Evolutionary conservation across 2,329 filamentous ascomycete species (phyloP).

Genomic region (Colletotrichum sp.): DNA sequence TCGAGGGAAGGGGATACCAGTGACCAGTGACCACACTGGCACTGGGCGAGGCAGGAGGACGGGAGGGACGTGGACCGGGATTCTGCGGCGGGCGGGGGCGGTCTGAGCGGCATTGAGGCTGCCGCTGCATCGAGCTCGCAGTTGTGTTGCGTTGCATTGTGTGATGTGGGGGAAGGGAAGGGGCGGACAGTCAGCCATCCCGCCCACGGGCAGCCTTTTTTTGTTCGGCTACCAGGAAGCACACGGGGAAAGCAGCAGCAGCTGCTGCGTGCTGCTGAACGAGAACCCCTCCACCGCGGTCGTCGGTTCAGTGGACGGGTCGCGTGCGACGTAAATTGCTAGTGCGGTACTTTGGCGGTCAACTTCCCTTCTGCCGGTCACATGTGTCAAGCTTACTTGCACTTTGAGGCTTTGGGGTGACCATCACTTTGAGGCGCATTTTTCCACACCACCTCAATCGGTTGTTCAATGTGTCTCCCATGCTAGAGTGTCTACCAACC

Average conservation of each 20-base stretch:
- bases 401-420: not conserved
- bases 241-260: not conserved
- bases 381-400: not conserved
- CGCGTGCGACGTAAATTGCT: constrained; percentile 8
- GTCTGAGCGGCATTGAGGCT: constrained; percentile 5
- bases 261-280: not conserved
- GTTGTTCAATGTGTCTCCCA: not conserved
- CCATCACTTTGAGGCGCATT: not conserved
- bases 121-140: not conserved
- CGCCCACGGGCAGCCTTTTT: not conserved
- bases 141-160: not conserved
- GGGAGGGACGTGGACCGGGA: not conserved
- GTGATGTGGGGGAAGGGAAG: constrained; percentile 1
- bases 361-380: constrained; percentile 15
- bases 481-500: not conserved
- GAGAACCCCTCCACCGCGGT: constrained; percentile 4
- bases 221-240: constrained; percentile 7
- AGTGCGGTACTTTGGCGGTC: not conserved
- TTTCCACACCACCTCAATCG: not conserved
- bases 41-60: not conserved
- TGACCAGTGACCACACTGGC: too few species aligned
- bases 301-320: not conserved
- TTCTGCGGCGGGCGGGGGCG: not conserved
- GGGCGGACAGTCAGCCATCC: not conserved
- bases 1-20: not conserved